A percentile compares a stretch with the other conserved stretches of the same genome.
Evolutionary conservation across 1,284 basidiomycete genomes (phyloP).

Genomic region (Ustilago sp.): DNA sequence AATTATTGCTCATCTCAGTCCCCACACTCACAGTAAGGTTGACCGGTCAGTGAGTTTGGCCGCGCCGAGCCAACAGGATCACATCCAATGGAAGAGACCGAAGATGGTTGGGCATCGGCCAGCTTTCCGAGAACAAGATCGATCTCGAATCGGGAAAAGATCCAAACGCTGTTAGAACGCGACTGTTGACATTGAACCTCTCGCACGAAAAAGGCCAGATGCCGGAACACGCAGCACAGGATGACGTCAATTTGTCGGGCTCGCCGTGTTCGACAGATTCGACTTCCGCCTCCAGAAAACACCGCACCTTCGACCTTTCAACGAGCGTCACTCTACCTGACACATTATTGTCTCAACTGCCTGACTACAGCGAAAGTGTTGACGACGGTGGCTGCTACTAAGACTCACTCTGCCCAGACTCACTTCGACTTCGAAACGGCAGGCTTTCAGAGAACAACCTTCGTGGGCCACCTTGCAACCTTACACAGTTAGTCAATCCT

Average conservation of each 20-base stretch:
- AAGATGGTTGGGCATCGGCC: neutral
- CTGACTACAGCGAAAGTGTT: neutral
- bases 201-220: conserved; percentile 6
- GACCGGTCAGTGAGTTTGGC: too few relatives aligned
- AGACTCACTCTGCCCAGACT: neutral
- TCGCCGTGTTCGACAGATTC: conserved; percentile 23
- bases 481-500: too few relatives aligned
- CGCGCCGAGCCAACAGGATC: too few relatives aligned
- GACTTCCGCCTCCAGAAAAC: neutral
- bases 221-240: conserved; percentile 13
- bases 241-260: conserved; percentile 26
- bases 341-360: neutral
- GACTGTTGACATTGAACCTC: neutral
- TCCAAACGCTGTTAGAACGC: neutral
- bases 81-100: neutral
- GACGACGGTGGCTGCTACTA: neutral
- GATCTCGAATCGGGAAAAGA: neutral
- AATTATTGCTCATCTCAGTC: too few relatives aligned
- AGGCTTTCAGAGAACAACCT: too few relatives aligned
- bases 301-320: conserved; percentile 5
- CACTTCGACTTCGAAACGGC: too few relatives aligned
- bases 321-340: neutral
- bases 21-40: too few relatives aligned
- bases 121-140: neutral
- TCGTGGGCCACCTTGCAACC: too few relatives aligned